Base-by-base conservation (phyloP, 495 filamentous ascomycete genomes). In the Alectoria sarmentosa region DNA sequence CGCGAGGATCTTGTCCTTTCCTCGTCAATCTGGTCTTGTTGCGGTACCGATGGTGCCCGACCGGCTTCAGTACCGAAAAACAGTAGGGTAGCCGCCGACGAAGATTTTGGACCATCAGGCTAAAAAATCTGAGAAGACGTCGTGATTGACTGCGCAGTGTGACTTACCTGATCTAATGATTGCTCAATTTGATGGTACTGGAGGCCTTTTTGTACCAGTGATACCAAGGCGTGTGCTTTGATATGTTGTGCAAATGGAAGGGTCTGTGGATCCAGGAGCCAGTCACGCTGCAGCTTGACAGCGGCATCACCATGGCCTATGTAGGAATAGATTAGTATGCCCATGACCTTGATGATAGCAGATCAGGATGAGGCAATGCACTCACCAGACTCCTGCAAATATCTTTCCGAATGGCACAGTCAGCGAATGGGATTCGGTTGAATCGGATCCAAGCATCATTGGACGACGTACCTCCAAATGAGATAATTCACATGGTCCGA, bases 401-500 rank as follows among this genome's bases (percentile, higher is more conserved):
- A 95, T 76, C 90, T 95, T 75, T 55, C 62, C 68, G 74, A 66
- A 66, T 68, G 41, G 49, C 64, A 68, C 66, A 64, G 74, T 79
- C 72, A 74, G 73, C 68, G 64, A 32, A 44, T 38, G 21, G 15
- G 60, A 34, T 58, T 63, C 28, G 39, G 9, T 37, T 39, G 41
- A 34, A 42, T 34, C 38, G 34, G 26, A 57, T 32, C 39, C 39
- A 46, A 61, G n/a, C 34, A 57, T 66, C 39, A 52, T 63, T 70
- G 72, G 72, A 75, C 67, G 70, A 84, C 90, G 76, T 84, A 97
- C 90, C 92, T 92, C 90, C 92, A 96, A 81, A 98, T 90, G 79
- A 98, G 82, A 82, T 93, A 98, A 83, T 98, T 98, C 80, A 98
- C 85, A 79, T 93, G 88, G 81, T 97, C 86, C 66, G 91, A 93